Conservation (phyloP, 805 yeast genomes). For the Martiniozyma abietophila region DNA sequence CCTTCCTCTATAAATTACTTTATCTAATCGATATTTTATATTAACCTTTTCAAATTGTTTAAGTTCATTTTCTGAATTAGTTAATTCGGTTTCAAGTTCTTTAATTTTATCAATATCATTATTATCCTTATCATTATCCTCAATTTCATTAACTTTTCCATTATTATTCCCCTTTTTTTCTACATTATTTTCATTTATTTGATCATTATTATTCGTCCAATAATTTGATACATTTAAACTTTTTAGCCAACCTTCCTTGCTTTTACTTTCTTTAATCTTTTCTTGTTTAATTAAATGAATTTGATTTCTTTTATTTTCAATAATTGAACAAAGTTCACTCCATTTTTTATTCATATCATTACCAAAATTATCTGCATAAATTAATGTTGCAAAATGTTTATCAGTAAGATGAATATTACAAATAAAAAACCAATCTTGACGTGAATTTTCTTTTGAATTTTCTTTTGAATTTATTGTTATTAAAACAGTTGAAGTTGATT, state of each 20-base stretch:
- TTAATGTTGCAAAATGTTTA: constrained; percentile 31
- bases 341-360: constrained; percentile 12
- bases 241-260: constrained; percentile 7
- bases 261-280: constrained; percentile 8
- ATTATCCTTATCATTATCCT: constrained; percentile 6
- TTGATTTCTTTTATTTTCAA: constrained; percentile 21
- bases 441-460: too few relatives aligned
- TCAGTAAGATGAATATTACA: constrained; percentile 42
- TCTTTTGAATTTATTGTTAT: constrained; percentile 31
- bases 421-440: constrained; percentile 49
- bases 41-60: constrained; percentile 24
- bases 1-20: constrained; percentile 34
- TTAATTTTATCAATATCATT: constrained; percentile 2
- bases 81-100: constrained; percentile 9
- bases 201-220: constrained; percentile 19
- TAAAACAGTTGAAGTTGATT: constrained; percentile 37
- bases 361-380: constrained; percentile 26
- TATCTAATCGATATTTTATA: constrained; percentile 32
- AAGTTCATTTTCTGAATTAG: constrained; percentile 3
- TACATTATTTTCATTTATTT: constrained; percentile 19
- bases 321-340: constrained; percentile 18
- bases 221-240: too few relatives aligned
- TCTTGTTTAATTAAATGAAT: constrained; percentile 30
- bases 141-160: constrained; percentile 10
- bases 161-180: constrained; percentile 19